A percentile compares a stretch with the other conserved stretches of the same genome.
Conservation (phyloP, 257 asterid species). For the Solanum piurae region DNA sequence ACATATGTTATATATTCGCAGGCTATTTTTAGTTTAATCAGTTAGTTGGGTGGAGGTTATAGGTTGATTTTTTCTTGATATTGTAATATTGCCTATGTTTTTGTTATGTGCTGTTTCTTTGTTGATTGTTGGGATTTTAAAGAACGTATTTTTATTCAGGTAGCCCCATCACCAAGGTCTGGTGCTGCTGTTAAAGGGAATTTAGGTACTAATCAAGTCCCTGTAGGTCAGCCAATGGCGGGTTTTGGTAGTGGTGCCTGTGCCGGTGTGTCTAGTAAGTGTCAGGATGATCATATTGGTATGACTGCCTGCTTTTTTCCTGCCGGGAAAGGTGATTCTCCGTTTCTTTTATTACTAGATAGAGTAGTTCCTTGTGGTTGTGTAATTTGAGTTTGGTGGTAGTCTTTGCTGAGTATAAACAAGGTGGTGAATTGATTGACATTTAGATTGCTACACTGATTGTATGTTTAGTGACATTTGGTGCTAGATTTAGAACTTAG, state of each 20-base stretch:
- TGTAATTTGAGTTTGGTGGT: background rate
- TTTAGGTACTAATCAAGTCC: background rate
- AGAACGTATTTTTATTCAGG: background rate
- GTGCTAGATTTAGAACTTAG: background rate
- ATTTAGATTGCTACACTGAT: background rate
- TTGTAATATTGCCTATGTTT: background rate
- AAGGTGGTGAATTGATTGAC: background rate
- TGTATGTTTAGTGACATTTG: background rate
- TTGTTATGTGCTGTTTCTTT: background rate
- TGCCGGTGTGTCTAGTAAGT: conserved; percentile 19
- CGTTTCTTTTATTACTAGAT: background rate
- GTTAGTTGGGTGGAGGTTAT: background rate
- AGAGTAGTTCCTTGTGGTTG: conserved; percentile 14
- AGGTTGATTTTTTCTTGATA: background rate
- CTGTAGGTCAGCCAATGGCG: background rate
- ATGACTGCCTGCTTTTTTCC: conserved; percentile 49
- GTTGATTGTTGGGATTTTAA: background rate
- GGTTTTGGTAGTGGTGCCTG: conserved; percentile 6
- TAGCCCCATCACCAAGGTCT: background rate
- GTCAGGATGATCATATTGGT: conserved; percentile 24
- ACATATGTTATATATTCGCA: background rate
- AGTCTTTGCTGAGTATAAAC: background rate
- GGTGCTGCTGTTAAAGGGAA: background rate
- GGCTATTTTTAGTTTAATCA: background rate
- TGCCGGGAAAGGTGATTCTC: background rate